Base-by-base conservation (phyloP, 1,284 basidiomycete genomes). In the Pulveroboletus sp. region DNA sequence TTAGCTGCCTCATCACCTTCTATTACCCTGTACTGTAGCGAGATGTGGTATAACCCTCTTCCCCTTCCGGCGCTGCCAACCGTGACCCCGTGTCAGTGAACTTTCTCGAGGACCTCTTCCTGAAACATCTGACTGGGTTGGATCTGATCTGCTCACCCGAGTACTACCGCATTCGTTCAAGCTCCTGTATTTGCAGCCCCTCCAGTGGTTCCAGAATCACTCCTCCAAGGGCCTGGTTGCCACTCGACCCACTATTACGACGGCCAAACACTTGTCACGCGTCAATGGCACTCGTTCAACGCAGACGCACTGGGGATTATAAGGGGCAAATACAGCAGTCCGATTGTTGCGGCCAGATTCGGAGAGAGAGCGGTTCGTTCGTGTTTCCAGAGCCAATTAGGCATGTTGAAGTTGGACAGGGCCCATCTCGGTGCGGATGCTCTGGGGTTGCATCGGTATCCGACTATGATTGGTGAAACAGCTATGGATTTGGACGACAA, bases 261-360 rank as follows among this genome's bases (percentile, higher is more conserved):
- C 66, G 96, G 96, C 2, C 78, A 24, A 24, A 98, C 45, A 91
- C 89, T 91, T 19, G 76, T 92, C 33, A 91, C 90, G 37, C 79
- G 89, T 35, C 91, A 95, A 64, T 96, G 93, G 95, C 91, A 95
- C 69, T 94, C 90, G 92, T 93, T 96, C 80, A 98, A 98, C 66
- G 95, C 94, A 3, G 96, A 99, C 72, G 93, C 95, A 0, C 76
- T 99, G 1, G 96, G 96, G 1, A 73, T 98, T 10, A 74, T 98
- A 42, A 78, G 96, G 42, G 93, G 93, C 19, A 93, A 93, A 67
- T 99, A 98, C 71, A 79, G 80, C 66, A 84, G 70, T 73, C 86
- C 78, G 63, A 74, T 76, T 56, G 87, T 74, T 71, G 93, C 75
- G 40, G 90, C 80, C 57, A 93, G 76, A 65, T 76, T 98, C 44